phyloP scores from a whole-genome alignment of 1,284 basidiomycete species.

The Laetiporus sulphureus region DNA sequence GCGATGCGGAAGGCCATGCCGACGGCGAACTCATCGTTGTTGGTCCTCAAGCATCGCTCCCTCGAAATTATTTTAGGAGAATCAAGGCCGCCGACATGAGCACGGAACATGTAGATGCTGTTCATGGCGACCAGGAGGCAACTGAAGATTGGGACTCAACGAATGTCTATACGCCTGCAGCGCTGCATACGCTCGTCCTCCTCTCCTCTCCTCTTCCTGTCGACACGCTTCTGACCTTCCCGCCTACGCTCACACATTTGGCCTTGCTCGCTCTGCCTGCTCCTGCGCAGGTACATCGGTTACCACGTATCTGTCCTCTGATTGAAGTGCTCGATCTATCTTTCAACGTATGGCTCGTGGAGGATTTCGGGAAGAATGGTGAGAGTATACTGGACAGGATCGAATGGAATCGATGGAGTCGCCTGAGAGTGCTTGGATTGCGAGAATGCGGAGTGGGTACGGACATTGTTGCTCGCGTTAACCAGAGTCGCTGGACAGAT shows the following conservation, averaged over 20 bases:
- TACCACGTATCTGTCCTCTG: conserved; percentile 55
- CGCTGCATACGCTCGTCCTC: conserved; percentile 26
- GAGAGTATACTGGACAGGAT: conserved; percentile 39
- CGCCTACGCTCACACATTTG: conserved; percentile 51
- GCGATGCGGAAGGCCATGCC: conserved; percentile 41
- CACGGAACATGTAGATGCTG: conserved; percentile 3
- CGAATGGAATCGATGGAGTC: conserved; percentile 47
- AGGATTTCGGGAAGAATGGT: conserved; percentile 18
- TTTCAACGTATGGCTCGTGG: conserved; percentile 53
- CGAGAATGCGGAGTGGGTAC: conserved; percentile 40
- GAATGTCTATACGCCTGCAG: conserved; percentile 11
- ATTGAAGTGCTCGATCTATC: conserved; percentile 61
- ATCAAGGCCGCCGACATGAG: conserved; percentile 15
- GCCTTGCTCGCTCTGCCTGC: conserved; percentile 42
- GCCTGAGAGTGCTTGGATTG: conserved; percentile 46
- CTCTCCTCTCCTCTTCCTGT: conserved; percentile 28
- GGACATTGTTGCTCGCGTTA: conserved; percentile 38
- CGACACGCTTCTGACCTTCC: conserved; percentile 39
- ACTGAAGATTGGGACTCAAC: conserved; percentile 25
- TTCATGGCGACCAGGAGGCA: conserved; percentile 9
- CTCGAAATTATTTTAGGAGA: conserved; percentile 35
- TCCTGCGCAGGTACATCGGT: conserved; percentile 42
- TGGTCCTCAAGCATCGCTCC: conserved; percentile 42
- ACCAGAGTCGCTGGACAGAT: conserved; percentile 57
- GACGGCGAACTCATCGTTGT: conserved; percentile 58